Evolutionary conservation across 192 early-diverging fungal species (phyloP), one percentile per base, ranked within the genome.

Genomic region (Coemansia umbellata): DNA sequence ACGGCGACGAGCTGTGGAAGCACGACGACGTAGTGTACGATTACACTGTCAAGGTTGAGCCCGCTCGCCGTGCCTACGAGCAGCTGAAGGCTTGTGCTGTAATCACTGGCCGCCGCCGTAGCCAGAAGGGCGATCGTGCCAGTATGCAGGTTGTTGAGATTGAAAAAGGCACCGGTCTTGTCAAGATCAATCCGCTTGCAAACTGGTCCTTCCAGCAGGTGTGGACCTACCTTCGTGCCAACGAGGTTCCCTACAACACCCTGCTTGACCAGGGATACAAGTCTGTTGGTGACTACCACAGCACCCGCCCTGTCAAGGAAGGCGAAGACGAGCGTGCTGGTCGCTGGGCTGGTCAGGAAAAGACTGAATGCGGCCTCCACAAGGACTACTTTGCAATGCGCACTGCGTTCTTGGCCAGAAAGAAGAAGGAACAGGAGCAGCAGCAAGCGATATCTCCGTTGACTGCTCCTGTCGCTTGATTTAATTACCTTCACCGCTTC

Each of bases 331-430:
- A 97, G 76, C 85, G 95, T 2, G 84, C 82, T 15, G 95, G 95
- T 11, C 82, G 95, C 37, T 97, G 92, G 92, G 78, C 81, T 42
- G 91, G 91, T 5, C 79, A 85, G 45, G 79, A 87, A 48, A 95
- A 97, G 80, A 85, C 87, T 2, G 95, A 97, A 75, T 97, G 95
- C 62, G 95, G 95, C 0, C 62, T 97, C 31, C 95, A 97, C 79
- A 93, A 95, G 74, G 92, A 97, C 63, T 97, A 95, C 69, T 91
- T 95, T 71, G 87, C 90, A 74, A 92, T 94, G 90, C 77, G 90
- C 23, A 79, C 86, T 5, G 82, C 80, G 26, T 94, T 85, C 67
- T 57, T 89, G 50, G 88, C 87, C 0, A 80, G 86, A 18, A 83
- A 83, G 67, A 87, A 92, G 78, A 82, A 85, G 79, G 76, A 80